These are phyloP conservation scores for Harringtonia lauricola DNA, from an alignment of 2,329 filamentous ascomycete genomes.

Conservation along the genomic window DNA sequence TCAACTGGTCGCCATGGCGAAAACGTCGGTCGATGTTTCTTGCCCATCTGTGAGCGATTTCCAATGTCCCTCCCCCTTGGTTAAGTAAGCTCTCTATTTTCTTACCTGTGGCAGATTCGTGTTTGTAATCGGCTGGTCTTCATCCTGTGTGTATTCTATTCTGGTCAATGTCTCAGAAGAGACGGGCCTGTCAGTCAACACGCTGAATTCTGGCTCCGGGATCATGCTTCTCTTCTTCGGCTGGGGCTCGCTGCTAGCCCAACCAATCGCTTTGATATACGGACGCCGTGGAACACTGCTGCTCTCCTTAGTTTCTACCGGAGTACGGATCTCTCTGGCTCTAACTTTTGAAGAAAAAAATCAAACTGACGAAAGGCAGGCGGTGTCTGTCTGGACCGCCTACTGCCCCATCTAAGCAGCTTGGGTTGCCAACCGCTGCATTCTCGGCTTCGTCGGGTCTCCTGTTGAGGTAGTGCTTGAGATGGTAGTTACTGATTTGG, in stretches of 20 bases:
- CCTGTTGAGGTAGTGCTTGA: conserved; percentile 28
- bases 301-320: conserved; percentile 16
- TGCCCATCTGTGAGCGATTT: conserved; percentile 24
- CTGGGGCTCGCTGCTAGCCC: conserved; percentile 33
- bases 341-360: too few species aligned
- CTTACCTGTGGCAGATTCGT: too few species aligned
- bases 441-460: conserved; percentile 30
- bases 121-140: conserved; percentile 26
- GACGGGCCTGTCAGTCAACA: conserved; percentile 29
- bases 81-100: too few species aligned
- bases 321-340: too few species aligned
- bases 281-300: conserved; percentile 18
- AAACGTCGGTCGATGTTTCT: conserved; percentile 30
- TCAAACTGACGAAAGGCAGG: too few species aligned
- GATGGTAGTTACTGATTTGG: conserved; percentile 25
- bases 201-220: conserved; percentile 36
- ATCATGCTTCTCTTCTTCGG: conserved; percentile 31
- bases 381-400: conserved; percentile 23
- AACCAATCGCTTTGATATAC: conserved; percentile 31
- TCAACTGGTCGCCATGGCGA: conserved; percentile 28
- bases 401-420: conserved; percentile 25
- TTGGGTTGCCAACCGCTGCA: conserved; percentile 31
- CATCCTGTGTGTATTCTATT: conserved; percentile 18
- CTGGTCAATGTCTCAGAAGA: conserved; percentile 30
- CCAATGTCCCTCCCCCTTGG: too few species aligned